A percentile compares a stretch with the other conserved stretches of the same genome.
These are phyloP conservation scores for Pyrrhoderma noxium DNA, from an alignment of 1,284 basidiomycete species.

Conservation along the genomic window DNA sequence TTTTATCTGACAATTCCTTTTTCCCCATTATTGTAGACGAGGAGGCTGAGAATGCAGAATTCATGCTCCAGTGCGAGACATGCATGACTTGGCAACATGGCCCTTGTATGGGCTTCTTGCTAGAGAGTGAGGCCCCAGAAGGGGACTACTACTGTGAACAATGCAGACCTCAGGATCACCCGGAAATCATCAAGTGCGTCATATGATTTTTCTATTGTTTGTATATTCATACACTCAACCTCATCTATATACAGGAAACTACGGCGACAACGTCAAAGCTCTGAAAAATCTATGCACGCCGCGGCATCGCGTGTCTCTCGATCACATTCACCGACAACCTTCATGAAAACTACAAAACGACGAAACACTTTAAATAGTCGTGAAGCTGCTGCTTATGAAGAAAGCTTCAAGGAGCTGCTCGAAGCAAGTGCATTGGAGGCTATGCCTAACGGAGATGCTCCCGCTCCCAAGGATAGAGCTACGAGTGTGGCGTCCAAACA, in stretches of 20 bases:
- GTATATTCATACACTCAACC: slow-evolving; percentile 14
- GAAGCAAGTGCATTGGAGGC: slow-evolving; percentile 66
- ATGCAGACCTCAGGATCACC: slow-evolving; percentile 85
- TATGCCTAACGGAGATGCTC: slow-evolving; percentile 27
- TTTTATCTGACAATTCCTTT: background rate
- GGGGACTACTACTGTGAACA: slow-evolving; percentile 90
- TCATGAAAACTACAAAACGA: slow-evolving; percentile 61
- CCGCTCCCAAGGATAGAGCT: slow-evolving; percentile 28
- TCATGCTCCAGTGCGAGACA: slow-evolving; percentile 96
- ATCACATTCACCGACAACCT: slow-evolving; percentile 59
- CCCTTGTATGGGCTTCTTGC: slow-evolving; percentile 89
- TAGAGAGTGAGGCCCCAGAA: slow-evolving; percentile 75
- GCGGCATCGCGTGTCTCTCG: slow-evolving; percentile 53
- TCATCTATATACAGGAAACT: slow-evolving; percentile 39
- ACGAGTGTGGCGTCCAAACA: slow-evolving; percentile 33
- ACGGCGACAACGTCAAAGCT: slow-evolving; percentile 58
- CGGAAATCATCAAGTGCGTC: slow-evolving; percentile 66
- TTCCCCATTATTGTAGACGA: slow-evolving; percentile 56
- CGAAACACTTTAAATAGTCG: slow-evolving; percentile 97
- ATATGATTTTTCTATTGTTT: slow-evolving; percentile 15
- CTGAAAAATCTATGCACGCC: slow-evolving; percentile 42
- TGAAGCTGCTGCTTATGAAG: slow-evolving; percentile 84
- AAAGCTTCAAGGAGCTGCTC: slow-evolving; percentile 68
- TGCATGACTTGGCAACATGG: slow-evolving; percentile 99
- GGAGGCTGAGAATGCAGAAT: slow-evolving; percentile 73